Evolutionary conservation across 345 rosid species (phyloP).

Genomic region (Bruguiera sexangula): DNA sequence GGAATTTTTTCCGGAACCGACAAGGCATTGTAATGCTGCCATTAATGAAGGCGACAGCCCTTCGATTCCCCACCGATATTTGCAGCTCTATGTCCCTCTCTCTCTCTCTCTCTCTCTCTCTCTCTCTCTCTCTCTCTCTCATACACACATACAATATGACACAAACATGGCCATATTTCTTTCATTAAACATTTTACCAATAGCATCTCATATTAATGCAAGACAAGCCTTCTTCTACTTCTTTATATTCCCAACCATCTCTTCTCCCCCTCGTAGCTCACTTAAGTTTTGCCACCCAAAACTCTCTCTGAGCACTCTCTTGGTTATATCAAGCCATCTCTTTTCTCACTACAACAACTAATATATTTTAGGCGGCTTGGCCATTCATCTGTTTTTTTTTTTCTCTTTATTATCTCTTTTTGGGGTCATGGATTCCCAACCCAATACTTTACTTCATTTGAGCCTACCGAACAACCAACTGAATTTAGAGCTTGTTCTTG

Average conservation of each 20-base stretch:
- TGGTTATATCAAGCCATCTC: neutral
- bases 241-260: neutral
- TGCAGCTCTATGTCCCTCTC: constrained; percentile 49
- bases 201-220: constrained; percentile 32
- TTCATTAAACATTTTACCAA: constrained; percentile 39
- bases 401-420: neutral
- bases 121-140: too few relatives aligned
- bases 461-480: constrained; percentile 47
- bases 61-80: constrained; percentile 68
- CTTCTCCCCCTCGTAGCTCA: neutral
- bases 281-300: neutral
- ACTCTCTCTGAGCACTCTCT: neutral
- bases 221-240: constrained; percentile 12
- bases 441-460: constrained; percentile 64
- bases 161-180: constrained; percentile 7
- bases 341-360: neutral
- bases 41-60: constrained; percentile 81
- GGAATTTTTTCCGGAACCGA: constrained; percentile 47
- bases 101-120: constrained; percentile 23
- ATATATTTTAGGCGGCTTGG: neutral
- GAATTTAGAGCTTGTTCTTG: constrained; percentile 41
- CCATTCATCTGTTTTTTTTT: neutral
- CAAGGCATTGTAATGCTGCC: constrained; percentile 67
- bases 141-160: neutral
- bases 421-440: constrained; percentile 56